Base-by-base conservation (phyloP, 805 yeast genomes). In the Hanseniaspora mollemarum region DNA sequence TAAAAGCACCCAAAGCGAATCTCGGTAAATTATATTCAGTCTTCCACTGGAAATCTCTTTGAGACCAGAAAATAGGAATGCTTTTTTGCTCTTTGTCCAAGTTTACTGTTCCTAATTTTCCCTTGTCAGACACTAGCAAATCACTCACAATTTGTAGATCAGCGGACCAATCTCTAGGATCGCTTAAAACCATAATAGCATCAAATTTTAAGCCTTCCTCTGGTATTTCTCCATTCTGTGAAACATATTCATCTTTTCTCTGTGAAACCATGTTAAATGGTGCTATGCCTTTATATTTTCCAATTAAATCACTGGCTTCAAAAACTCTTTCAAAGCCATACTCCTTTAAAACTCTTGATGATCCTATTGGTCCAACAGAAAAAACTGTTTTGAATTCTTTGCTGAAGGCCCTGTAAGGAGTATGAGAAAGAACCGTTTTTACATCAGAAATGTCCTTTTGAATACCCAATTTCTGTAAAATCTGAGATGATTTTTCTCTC, bases 1-100 rank as follows among this genome's bases (percentile, higher is more conserved):
- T 71, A 59, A 84, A 81, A 1, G 90, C 94, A 24, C 96, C 96
- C 67, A 87, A 95, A 6, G 96, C 96, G 60, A 86, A 83, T 51
- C 96, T 72, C 21, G 94, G 86, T 50, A 81, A 66, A 15, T 62
- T 65, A 63, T 81, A 88, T 59, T 81, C 87, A 60, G 84, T 87
- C 16, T 95, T 85, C 95, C 95, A 88, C 31, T 83, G 60, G 59
- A 85, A 75, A 65, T 88, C 96, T 60, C 83, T 76, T 65, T 86
- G 87, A 39, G 90, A 81, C 65, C 85, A 87, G 54, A 78, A 75
- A 18, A 84, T 80, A 2, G 92, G 94, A 1, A 83, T 70, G 1
- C 76, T 67, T 39, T 86, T 88, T 12, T 64, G 63, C 16, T 60
- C 52, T 51, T 85, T 67, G 1, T 15, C 35, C 16, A 22, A 18